phyloP scores from a whole-genome alignment of 2,329 filamentous ascomycete genomes.

The Fusarium multiceps region DNA sequence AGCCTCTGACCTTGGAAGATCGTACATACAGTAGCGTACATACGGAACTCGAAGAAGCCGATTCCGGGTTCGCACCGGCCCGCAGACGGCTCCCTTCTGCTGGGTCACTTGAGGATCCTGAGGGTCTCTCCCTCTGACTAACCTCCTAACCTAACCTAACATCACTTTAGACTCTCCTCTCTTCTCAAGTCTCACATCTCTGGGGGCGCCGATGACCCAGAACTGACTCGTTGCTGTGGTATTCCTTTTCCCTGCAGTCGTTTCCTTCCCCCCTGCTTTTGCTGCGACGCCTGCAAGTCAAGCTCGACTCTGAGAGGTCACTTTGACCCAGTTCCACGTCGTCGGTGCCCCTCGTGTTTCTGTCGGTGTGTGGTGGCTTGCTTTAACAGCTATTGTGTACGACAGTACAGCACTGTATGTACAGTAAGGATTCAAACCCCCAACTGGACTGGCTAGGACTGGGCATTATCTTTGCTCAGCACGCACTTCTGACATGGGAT shows the following conservation, averaged over 20 bases:
- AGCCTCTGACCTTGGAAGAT: background rate
- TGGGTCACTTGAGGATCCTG: conserved; percentile 1
- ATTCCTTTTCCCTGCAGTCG: conserved; percentile 26
- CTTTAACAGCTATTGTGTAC: conserved; percentile 1
- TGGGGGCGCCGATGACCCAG: conserved; percentile 4
- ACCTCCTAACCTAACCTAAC: background rate
- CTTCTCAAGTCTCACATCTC: background rate
- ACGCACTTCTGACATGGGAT: background rate
- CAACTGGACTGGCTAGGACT: background rate
- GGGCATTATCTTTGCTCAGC: background rate
- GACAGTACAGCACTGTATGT: background rate
- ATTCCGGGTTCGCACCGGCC: conserved; percentile 43
- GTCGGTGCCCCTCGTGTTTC: conserved; percentile 41
- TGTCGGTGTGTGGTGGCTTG: conserved; percentile 37
- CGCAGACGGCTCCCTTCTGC: conserved; percentile 18
- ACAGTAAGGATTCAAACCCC: background rate
- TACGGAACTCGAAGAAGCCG: conserved; percentile 34
- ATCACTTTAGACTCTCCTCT: background rate
- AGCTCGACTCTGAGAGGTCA: conserved; percentile 33
- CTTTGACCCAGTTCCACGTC: conserved; percentile 49
- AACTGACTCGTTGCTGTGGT: conserved; percentile 38
- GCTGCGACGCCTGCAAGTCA: background rate
- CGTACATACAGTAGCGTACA: conserved; percentile 15
- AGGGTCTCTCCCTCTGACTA: background rate
- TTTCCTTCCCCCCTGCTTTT: conserved; percentile 8